Evolutionary conservation across 805 yeast genomes (phyloP), one percentile per base, ranked within the genome.

Genomic region (Komagataella ulmi): DNA sequence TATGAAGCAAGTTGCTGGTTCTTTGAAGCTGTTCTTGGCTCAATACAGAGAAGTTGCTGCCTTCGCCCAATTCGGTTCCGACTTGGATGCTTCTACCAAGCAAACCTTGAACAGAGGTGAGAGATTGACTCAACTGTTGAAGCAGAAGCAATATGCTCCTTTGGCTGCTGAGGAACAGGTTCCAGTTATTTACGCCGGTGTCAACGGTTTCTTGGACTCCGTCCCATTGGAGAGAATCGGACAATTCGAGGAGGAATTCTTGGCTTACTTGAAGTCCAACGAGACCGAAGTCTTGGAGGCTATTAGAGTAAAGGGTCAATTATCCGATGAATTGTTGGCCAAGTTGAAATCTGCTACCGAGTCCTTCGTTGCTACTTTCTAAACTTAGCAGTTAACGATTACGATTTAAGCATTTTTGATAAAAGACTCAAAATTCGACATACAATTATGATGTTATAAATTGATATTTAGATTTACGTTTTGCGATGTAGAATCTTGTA

Each of bases 1-100:
- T 76, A 88, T 93, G 95, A 93, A 93, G 80, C 98, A 93, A 83
- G 98, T 93, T 76, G 99, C 99, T 64, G 99, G 99, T 85, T 93
- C 99, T 64, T 86, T 93, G 79, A 93, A 93, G 78, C 88, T 93
- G 75, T 93, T 89, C 97, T 87, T 93, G 83, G 99, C 99, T 67
- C 99, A 93, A 82, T 93, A 93, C 87, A 90, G 99, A 88, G 99
- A 93, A 85, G 99, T 93, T 67, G 99, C 99, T 72, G 99, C 99
- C 68, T 93, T 93, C 76, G 99, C 99, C 67, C 99, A 93, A 83
- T 93, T 93, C 83, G 99, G 99, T 85, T 93, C 99, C 64, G 99
- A 93, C 78, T 83, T 93, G 74, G 99, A 93, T 77, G 98, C 99
- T 65, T 89, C 97, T 56, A 93, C 99, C 76, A 93, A 91, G 81